phyloP scores from a whole-genome alignment of 2,329 filamentous ascomycete species.

The Penicillium glabrum region DNA sequence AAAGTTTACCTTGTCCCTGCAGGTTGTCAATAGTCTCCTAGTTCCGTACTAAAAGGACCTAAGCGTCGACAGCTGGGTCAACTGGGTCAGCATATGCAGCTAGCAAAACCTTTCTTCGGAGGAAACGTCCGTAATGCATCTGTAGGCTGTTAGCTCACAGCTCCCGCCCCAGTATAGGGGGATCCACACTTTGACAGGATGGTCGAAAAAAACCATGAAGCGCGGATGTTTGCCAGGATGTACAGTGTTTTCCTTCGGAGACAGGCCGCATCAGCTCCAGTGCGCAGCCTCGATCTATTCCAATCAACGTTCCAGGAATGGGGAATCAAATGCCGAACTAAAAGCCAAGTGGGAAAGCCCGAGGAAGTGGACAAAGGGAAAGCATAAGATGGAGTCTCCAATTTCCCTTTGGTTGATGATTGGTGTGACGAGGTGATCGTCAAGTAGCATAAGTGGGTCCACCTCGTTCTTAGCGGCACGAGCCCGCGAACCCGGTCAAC shows the following conservation, averaged over 20 bases:
- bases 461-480: conserved; percentile 14
- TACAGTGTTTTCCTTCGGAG: background rate
- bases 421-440: conserved; percentile 24
- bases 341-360: background rate
- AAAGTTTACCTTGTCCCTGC: background rate
- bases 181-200: conserved; percentile 18
- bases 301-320: background rate
- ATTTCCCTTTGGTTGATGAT: conserved; percentile 20
- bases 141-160: conserved; percentile 7
- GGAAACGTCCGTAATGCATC: conserved; percentile 15
- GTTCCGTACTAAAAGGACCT: background rate
- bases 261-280: conserved; percentile 3
- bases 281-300: background rate
- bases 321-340: conserved; percentile 4
- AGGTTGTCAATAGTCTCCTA: background rate
- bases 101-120: conserved; percentile 6
- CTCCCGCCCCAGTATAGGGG: conserved; percentile 3
- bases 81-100: conserved; percentile 10
- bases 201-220: background rate
- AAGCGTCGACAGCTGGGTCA: background rate
- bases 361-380: conserved; percentile 4
- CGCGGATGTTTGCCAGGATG: background rate
- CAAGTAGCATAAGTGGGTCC: conserved; percentile 12
- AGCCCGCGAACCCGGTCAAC: conserved; percentile 16
- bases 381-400: conserved; percentile 18